A percentile compares a stretch with the other conserved stretches of the same genome.
Conservation (phyloP, 176 grass and related monocot species). For the Aegilops longissima region DNA sequence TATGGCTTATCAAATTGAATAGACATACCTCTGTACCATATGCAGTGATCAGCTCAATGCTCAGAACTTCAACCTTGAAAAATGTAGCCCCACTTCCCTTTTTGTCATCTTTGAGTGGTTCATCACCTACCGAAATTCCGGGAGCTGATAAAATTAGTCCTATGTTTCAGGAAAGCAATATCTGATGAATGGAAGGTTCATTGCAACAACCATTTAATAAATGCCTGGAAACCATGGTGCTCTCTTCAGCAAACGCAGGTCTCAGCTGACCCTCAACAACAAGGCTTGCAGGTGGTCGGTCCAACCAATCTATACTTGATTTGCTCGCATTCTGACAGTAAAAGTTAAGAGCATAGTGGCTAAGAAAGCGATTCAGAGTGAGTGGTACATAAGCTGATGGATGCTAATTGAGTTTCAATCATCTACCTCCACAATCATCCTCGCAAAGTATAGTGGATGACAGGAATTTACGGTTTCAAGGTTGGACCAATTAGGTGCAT, state of each 20-base stretch:
- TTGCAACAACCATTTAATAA: slow-evolving; percentile 36
- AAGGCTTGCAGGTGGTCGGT: slow-evolving; percentile 79
- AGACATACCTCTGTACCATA: slow-evolving; percentile 70
- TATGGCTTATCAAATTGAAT: neutral
- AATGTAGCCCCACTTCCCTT: slow-evolving; percentile 59
- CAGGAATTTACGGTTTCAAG: slow-evolving; percentile 81
- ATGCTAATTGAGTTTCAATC: neutral
- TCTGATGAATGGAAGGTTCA: neutral
- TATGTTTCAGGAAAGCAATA: neutral
- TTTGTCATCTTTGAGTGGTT: slow-evolving; percentile 36
- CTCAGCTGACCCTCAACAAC: slow-evolving; percentile 78
- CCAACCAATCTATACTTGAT: slow-evolving; percentile 76
- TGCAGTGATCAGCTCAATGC: slow-evolving; percentile 85
- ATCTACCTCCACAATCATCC: slow-evolving; percentile 69
- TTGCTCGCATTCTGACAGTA: slow-evolving; percentile 46
- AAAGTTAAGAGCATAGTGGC: neutral
- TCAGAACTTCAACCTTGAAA: slow-evolving; percentile 81
- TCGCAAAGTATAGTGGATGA: slow-evolving; percentile 83
- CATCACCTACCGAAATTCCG: slow-evolving; percentile 43
- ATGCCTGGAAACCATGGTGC: slow-evolving; percentile 58
- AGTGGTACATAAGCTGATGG: neutral
- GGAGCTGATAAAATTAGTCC: slow-evolving; percentile 20
- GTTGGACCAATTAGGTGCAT: slow-evolving; percentile 64
- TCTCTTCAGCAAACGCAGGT: slow-evolving; percentile 78
- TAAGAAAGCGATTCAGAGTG: neutral